A percentile compares a stretch with the other conserved stretches of the same genome.
These are phyloP conservation scores for Colletotrichum caudatum DNA, from an alignment of 2,329 filamentous ascomycete genomes.

Conservation along the genomic window DNA sequence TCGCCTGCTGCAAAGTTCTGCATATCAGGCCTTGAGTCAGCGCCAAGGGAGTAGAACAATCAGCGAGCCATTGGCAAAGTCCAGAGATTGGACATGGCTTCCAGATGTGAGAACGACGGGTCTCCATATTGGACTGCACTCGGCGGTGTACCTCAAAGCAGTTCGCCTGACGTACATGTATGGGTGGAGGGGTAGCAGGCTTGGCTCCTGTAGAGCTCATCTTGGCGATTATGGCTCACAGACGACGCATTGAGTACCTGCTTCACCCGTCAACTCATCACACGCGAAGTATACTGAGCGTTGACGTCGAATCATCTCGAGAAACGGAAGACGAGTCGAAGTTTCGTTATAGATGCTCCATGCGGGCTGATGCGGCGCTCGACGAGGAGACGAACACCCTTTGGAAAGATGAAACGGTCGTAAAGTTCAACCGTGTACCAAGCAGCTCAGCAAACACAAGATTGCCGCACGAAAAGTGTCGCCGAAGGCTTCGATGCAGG, in stretches of 20 bases:
- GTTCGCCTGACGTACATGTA: neutral
- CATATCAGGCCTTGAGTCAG: slow-evolving; percentile 26
- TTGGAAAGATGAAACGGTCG: slow-evolving; percentile 35
- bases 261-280: slow-evolving; percentile 31
- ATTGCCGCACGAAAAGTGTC: slow-evolving; percentile 16
- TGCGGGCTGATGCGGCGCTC: slow-evolving; percentile 22
- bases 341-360: slow-evolving; percentile 28
- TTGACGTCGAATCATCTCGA: slow-evolving; percentile 2
- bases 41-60: neutral
- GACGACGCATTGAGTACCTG: slow-evolving; percentile 5
- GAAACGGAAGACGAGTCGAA: neutral
- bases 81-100: neutral
- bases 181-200: neutral
- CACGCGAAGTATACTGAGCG: slow-evolving; percentile 10
- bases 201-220: neutral
- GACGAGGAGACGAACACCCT: slow-evolving; percentile 37
- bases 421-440: slow-evolving; percentile 26
- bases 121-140: neutral
- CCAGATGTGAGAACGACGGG: neutral
- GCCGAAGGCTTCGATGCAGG: neutral
- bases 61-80: slow-evolving; percentile 4
- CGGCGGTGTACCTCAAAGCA: neutral
- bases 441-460: slow-evolving; percentile 18
- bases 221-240: neutral
- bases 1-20: slow-evolving; percentile 4